Evolutionary conservation across 2,329 filamentous ascomycete genomes (phyloP).

Genomic region (Helicocarpus griseus): DNA sequence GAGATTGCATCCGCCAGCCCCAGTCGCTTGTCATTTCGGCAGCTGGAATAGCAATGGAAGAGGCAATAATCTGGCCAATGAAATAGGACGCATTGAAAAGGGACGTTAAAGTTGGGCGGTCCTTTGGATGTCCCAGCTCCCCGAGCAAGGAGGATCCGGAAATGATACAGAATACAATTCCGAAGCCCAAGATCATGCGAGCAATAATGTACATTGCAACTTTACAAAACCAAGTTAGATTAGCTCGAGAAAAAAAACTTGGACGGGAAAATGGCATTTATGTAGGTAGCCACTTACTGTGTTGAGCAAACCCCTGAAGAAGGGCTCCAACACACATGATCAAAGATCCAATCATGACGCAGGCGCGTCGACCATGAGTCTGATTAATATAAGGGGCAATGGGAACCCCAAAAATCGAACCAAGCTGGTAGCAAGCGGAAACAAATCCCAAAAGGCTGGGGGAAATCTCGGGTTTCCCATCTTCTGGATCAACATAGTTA

Average conservation of each 20-base stretch:
- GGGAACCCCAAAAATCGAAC: slow-evolving; percentile 49
- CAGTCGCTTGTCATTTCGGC: slow-evolving; percentile 25
- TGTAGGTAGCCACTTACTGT: slow-evolving; percentile 33
- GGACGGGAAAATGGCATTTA: too few relatives aligned
- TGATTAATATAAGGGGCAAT: slow-evolving; percentile 50
- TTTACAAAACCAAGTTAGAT: slow-evolving; percentile 15
- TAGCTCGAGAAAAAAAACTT: slow-evolving; percentile 12
- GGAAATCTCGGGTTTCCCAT: slow-evolving; percentile 14
- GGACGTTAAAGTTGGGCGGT: slow-evolving; percentile 50
- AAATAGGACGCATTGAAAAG: slow-evolving; percentile 53
- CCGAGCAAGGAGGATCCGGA: slow-evolving; percentile 50
- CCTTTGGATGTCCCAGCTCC: slow-evolving; percentile 52
- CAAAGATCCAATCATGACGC: slow-evolving; percentile 45
- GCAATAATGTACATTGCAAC: slow-evolving; percentile 52
- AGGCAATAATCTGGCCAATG: slow-evolving; percentile 41
- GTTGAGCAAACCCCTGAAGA: slow-evolving; percentile 44
- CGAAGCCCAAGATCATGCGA: slow-evolving; percentile 51
- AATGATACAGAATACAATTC: slow-evolving; percentile 52
- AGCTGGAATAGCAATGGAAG: slow-evolving; percentile 29
- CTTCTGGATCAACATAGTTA: slow-evolving; percentile 12
- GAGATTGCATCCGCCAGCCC: slow-evolving; percentile 35
- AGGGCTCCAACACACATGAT: slow-evolving; percentile 49
- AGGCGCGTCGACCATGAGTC: slow-evolving; percentile 46
- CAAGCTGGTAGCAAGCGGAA: slow-evolving; percentile 50
- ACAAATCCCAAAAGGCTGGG: slow-evolving; percentile 40